Conservation (phyloP, 2,329 filamentous ascomycete species). For the Colletotrichum cuscutae region DNA sequence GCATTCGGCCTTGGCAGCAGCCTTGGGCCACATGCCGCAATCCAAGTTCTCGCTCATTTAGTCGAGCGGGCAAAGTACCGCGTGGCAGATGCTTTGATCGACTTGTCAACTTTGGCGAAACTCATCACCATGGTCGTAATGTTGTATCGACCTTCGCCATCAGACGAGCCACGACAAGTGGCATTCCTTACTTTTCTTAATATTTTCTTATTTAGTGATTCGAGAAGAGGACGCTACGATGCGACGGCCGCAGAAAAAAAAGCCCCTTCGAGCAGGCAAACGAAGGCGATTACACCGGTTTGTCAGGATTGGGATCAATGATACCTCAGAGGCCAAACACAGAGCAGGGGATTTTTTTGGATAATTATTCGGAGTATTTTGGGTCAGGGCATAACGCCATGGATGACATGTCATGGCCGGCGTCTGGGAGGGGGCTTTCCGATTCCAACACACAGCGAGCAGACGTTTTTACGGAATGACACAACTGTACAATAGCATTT, state of each 20-base stretch:
- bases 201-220: slow-evolving; percentile 12
- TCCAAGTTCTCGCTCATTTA: slow-evolving; percentile 34
- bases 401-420: slow-evolving; percentile 25
- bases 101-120: neutral
- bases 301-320: slow-evolving; percentile 22
- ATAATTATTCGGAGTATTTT: slow-evolving; percentile 22
- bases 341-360: slow-evolving; percentile 7
- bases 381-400: slow-evolving; percentile 30
- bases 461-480: slow-evolving; percentile 25
- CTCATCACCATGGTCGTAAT: too few species aligned
- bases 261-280: slow-evolving; percentile 16
- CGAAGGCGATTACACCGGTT: slow-evolving; percentile 14
- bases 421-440: slow-evolving; percentile 22
- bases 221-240: slow-evolving; percentile 22
- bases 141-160: neutral
- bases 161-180: slow-evolving; percentile 14
- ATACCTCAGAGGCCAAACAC: slow-evolving; percentile 14
- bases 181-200: neutral
- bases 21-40: slow-evolving; percentile 28
- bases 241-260: slow-evolving; percentile 20
- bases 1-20: slow-evolving; percentile 30
- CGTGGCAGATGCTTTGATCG: neutral
- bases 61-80: neutral
- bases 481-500: slow-evolving; percentile 31
- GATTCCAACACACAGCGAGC: slow-evolving; percentile 34